phyloP scores from a whole-genome alignment of 129 eudicot genomes.

The Flaveria linearis region DNA sequence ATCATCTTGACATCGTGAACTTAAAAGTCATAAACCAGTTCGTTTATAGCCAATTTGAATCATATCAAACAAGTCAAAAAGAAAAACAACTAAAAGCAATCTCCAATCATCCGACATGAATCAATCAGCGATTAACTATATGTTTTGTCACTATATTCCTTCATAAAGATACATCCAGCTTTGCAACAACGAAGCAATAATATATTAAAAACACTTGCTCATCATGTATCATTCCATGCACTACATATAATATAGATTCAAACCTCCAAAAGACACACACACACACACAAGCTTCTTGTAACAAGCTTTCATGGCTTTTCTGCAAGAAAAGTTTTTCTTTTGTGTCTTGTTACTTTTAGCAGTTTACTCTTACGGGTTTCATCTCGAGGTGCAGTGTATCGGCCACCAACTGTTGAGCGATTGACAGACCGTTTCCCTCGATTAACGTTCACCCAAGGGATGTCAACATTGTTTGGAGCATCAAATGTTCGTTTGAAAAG shows the following conservation, averaged over 20 bases:
- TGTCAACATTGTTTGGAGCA: slow-evolving; percentile 53
- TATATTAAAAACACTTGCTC: not conserved
- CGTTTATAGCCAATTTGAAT: not conserved
- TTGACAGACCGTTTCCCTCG: slow-evolving; percentile 57
- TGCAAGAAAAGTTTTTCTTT: slow-evolving; percentile 30
- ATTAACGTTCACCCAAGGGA: slow-evolving; percentile 48
- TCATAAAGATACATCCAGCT: slow-evolving; percentile 42
- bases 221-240: slow-evolving; percentile 23
- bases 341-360: slow-evolving; percentile 27
- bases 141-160: slow-evolving; percentile 25
- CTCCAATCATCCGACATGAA: slow-evolving; percentile 36
- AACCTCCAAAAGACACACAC: not conserved
- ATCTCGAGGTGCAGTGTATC: slow-evolving; percentile 53
- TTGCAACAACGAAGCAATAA: slow-evolving; percentile 36
- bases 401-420: slow-evolving; percentile 56
- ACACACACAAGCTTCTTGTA: not conserved
- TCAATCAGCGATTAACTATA: slow-evolving; percentile 23
- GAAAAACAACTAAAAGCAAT: not conserved
- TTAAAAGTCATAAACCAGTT: not conserved
- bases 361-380: slow-evolving; percentile 30
- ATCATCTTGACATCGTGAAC: not conserved
- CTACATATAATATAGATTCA: slow-evolving; percentile 26
- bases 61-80: not conserved
- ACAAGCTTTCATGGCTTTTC: slow-evolving; percentile 44
- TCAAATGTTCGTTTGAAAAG: slow-evolving; percentile 50